Base-by-base conservation (phyloP, 1,139 yeast genomes). In the Taphrina confusa region DNA sequence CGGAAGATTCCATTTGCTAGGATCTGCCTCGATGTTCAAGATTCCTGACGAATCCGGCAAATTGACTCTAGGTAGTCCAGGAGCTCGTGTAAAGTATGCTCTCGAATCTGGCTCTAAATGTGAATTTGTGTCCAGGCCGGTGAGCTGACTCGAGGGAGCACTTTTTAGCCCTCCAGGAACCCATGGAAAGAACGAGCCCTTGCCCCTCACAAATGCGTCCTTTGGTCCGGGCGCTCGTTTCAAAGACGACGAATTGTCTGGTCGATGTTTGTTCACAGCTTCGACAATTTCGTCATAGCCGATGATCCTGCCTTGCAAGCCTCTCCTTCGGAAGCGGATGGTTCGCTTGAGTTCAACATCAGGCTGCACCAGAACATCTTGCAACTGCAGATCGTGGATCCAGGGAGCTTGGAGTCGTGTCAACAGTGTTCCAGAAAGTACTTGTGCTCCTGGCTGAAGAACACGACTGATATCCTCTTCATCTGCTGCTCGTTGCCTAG, bases 141-240 rank as follows among this genome's bases (percentile, higher is more conserved):
- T 30, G 4, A 22, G 14, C 8, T 28, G 12, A 1, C 22, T 18
- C 9, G 4, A 11, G 8, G 28, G 2, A 8, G 8, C 34, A 11
- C 6, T 22, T 23, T 14, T 62, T 65, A 82, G 73, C 1, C 97
- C 97, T 66, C 98, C 97, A 0, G 98, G 98, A 59, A 87, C 85
- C 70, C 94, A 92, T 0, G 99, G 98, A 68, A 92, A 74, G 68
- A 81, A 87, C 22, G 84, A 80, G 0, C 95, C 80, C 5, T 83
- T 78, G 0, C 97, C 97, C 51, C 80, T 76, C 1, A 88, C 75
- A 1, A 84, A 75, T 57, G 83, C 86, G 27, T 78, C 76, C 65
- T 82, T 83, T 2, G 85, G 78, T 5, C 84, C 82, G 65, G 84
- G 82, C 63, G 83, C 80, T 65, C 98, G 78, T 45, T 79, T 83